Evolutionary conservation across 805 yeast species (phyloP).

Genomic region (Ogataea minuta): DNA sequence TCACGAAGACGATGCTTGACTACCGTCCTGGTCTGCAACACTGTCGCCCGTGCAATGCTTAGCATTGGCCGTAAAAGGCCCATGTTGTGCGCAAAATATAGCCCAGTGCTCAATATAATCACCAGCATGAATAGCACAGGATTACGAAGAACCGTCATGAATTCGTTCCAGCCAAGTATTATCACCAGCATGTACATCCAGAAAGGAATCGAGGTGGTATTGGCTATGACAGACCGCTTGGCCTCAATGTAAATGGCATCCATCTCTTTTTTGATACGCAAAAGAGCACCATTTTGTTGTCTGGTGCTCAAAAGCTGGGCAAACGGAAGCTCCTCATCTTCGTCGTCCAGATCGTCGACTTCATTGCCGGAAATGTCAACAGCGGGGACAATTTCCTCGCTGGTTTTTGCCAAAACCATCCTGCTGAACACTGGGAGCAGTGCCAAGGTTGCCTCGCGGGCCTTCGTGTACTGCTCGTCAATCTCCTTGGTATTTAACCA

Average conservation of each 20-base stretch:
- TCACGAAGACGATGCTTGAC: slow-evolving; percentile 61
- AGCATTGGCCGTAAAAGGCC: slow-evolving; percentile 77
- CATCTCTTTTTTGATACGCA: slow-evolving; percentile 67
- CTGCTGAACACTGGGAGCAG: slow-evolving; percentile 58
- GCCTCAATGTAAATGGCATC: slow-evolving; percentile 85
- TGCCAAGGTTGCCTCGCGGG: slow-evolving; percentile 56
- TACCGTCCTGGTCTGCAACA: slow-evolving; percentile 54
- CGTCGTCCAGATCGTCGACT: slow-evolving; percentile 35
- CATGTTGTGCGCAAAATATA: slow-evolving; percentile 65
- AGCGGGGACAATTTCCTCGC: slow-evolving; percentile 59
- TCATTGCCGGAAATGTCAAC: slow-evolving; percentile 41
- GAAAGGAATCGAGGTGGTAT: slow-evolving; percentile 76
- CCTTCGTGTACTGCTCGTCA: slow-evolving; percentile 57
- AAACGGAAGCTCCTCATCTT: slow-evolving; percentile 42
- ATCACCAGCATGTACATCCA: slow-evolving; percentile 73
- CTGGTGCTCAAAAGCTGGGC: slow-evolving; percentile 54
- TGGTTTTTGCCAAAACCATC: slow-evolving; percentile 50
- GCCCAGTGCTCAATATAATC: slow-evolving; percentile 55
- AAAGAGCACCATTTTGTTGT: slow-evolving; percentile 55
- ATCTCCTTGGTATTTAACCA: slow-evolving; percentile 77
- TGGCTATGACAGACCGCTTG: slow-evolving; percentile 77
- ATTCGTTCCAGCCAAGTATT: slow-evolving; percentile 93
- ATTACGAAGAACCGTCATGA: slow-evolving; percentile 80
- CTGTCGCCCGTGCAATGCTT: slow-evolving; percentile 54
- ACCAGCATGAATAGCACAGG: slow-evolving; percentile 74